Evolutionary conservation across 192 early-diverging fungal species (phyloP).

Genomic region (Rhizophagus sp.): DNA sequence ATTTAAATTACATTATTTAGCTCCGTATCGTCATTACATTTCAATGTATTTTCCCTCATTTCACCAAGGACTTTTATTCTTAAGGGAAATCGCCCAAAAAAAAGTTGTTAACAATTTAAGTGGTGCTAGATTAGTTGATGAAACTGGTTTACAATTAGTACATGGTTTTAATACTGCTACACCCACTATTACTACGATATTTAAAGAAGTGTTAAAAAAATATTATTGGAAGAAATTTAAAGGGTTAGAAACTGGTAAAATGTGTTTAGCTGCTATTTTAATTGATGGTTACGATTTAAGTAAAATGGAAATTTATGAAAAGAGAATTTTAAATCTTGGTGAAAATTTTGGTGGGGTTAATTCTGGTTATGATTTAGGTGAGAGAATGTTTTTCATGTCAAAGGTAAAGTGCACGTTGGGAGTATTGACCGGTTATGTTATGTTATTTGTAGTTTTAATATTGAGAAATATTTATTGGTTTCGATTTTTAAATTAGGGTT

Average conservation of each 20-base stretch:
- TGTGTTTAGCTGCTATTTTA: slow-evolving; percentile 17
- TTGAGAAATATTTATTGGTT: neutral
- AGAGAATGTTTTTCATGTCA: slow-evolving; percentile 10
- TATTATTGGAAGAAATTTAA: slow-evolving; percentile 19
- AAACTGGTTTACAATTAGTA: slow-evolving; percentile 6
- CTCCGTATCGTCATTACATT: neutral
- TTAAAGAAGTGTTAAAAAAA: slow-evolving; percentile 2
- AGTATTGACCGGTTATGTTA: neutral
- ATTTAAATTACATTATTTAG: slow-evolving; percentile 6
- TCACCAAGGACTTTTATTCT: slow-evolving; percentile 6
- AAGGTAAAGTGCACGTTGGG: neutral
- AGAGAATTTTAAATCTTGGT: neutral
- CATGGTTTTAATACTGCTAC: slow-evolving; percentile 1
- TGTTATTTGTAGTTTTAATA: neutral
- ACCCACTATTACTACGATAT: neutral
- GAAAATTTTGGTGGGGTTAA: neutral
- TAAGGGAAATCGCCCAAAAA: slow-evolving; percentile 5
- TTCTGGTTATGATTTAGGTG: neutral
- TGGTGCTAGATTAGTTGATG: neutral
- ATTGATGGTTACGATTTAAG: slow-evolving; percentile 2
- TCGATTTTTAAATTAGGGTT: neutral
- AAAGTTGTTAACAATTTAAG: slow-evolving; percentile 5
- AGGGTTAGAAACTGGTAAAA: slow-evolving; percentile 12
- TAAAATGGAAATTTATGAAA: neutral
- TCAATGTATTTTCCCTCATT: slow-evolving; percentile 16